phyloP scores from a whole-genome alignment of 306 rosid species.

The Quillaja saponaria region DNA sequence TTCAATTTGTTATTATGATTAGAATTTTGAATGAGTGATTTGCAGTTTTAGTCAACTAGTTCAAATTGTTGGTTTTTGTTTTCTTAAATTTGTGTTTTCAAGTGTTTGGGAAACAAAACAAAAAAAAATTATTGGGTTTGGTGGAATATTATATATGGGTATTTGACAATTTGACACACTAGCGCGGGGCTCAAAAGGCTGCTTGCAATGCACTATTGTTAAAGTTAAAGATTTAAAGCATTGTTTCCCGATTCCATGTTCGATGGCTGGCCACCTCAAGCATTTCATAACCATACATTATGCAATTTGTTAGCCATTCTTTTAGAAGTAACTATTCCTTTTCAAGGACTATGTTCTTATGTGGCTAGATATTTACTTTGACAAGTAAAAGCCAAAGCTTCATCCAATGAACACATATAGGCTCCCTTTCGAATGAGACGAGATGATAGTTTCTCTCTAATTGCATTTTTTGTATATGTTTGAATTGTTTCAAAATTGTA shows the following conservation, averaged over 20 bases:
- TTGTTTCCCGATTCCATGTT: slow-evolving; percentile 1
- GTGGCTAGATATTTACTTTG: too few species aligned
- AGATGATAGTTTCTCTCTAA: too few species aligned
- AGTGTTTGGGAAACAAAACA: too few species aligned
- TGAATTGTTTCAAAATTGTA: too few species aligned
- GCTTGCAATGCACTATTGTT: slow-evolving; percentile 1
- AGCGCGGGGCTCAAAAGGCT: slow-evolving; percentile 19
- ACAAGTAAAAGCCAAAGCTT: too few species aligned
- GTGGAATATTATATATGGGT: too few species aligned
- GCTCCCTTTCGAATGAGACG: too few species aligned
- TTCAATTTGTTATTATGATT: neutral
- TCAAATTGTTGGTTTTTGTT: neutral
- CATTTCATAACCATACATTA: slow-evolving; percentile 27
- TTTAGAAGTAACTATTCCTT: neutral
- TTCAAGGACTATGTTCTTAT: neutral
- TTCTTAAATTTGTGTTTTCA: neutral
- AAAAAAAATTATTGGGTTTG: too few species aligned
- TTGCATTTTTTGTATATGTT: too few species aligned
- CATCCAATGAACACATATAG: too few species aligned
- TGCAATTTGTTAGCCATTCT: neutral
- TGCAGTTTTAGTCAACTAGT: slow-evolving; percentile 4
- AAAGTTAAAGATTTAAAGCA: slow-evolving; percentile 6
- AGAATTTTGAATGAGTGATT: slow-evolving; percentile 3
- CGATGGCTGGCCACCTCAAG: slow-evolving; percentile 22
- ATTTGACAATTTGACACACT: neutral